Evolutionary conservation across 495 filamentous ascomycete genomes (phyloP).

Genomic region (Trichoderma asperelloides): DNA sequence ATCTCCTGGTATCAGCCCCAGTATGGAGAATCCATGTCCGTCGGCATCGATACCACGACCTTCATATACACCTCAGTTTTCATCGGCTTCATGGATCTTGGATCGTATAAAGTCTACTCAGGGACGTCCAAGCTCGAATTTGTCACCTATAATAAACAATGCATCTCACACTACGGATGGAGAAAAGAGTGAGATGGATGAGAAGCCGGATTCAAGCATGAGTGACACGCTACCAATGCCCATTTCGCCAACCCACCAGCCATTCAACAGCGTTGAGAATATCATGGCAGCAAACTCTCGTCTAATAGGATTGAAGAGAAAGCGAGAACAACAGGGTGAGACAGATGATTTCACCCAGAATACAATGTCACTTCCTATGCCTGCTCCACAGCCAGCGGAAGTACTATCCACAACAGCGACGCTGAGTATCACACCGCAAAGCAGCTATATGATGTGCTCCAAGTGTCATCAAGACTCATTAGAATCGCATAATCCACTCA

Average conservation of each 20-base stretch:
- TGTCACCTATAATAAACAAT: slow-evolving; percentile 24
- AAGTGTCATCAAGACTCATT: neutral
- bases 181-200: slow-evolving; percentile 38
- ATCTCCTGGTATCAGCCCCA: neutral
- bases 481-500: neutral
- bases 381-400: neutral
- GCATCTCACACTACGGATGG: slow-evolving; percentile 23
- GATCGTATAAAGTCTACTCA: slow-evolving; percentile 34
- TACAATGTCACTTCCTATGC: slow-evolving; percentile 3
- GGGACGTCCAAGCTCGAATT: slow-evolving; percentile 22
- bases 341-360: slow-evolving; percentile 10
- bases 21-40: neutral
- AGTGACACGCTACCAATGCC: slow-evolving; percentile 16
- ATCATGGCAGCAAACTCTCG: slow-evolving; percentile 17
- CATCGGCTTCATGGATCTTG: slow-evolving; percentile 45
- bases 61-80: slow-evolving; percentile 43
- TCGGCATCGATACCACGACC: slow-evolving; percentile 20
- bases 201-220: slow-evolving; percentile 27
- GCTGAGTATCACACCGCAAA: neutral
- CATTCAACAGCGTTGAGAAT: slow-evolving; percentile 16
- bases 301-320: slow-evolving; percentile 11
- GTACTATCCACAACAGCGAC: neutral
- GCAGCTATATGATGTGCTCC: neutral
- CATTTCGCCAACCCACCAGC: slow-evolving; percentile 5
- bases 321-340: slow-evolving; percentile 11